phyloP scores from a whole-genome alignment of 768 basidiomycete species.

The Sporobolomyces phaffii region DNA sequence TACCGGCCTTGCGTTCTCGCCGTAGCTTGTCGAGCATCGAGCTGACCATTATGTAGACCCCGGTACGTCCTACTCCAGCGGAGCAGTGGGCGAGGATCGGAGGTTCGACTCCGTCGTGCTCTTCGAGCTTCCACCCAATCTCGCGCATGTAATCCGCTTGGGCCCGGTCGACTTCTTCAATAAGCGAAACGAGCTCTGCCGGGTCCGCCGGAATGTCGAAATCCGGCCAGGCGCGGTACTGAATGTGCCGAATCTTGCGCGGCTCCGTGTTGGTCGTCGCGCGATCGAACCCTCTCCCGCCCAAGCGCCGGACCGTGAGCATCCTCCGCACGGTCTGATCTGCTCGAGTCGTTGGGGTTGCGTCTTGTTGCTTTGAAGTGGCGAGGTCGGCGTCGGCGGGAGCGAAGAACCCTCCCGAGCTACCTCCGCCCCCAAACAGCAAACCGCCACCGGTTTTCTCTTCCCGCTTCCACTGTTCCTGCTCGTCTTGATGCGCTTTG shows the following conservation, averaged over 20 bases:
- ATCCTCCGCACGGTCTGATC: slow-evolving; percentile 48
- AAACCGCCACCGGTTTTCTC: background rate
- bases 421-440: background rate
- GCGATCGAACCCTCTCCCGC: background rate
- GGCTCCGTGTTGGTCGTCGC: background rate
- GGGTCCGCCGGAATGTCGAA: slow-evolving; percentile 89
- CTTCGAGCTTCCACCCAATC: slow-evolving; percentile 27
- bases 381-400: slow-evolving; percentile 13
- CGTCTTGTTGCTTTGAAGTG: background rate
- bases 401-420: slow-evolving; percentile 40
- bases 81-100: slow-evolving; percentile 82
- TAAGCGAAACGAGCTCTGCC: slow-evolving; percentile 63
- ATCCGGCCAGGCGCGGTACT: slow-evolving; percentile 93
- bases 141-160: slow-evolving; percentile 25
- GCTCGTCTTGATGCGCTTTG: slow-evolving; percentile 16
- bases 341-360: background rate
- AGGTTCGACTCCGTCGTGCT: slow-evolving; percentile 24
- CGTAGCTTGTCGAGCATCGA: slow-evolving; percentile 65
- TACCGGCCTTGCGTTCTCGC: slow-evolving; percentile 45
- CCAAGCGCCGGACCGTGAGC: slow-evolving; percentile 63
- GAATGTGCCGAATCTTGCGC: slow-evolving; percentile 65
- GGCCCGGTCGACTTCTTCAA: slow-evolving; percentile 60
- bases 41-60: slow-evolving; percentile 75
- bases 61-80: slow-evolving; percentile 90
- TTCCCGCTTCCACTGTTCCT: background rate